A percentile compares a stretch with the other conserved stretches of the same genome.
Evolutionary conservation across 805 yeast species (phyloP).

Genomic region (Candida corydali): DNA sequence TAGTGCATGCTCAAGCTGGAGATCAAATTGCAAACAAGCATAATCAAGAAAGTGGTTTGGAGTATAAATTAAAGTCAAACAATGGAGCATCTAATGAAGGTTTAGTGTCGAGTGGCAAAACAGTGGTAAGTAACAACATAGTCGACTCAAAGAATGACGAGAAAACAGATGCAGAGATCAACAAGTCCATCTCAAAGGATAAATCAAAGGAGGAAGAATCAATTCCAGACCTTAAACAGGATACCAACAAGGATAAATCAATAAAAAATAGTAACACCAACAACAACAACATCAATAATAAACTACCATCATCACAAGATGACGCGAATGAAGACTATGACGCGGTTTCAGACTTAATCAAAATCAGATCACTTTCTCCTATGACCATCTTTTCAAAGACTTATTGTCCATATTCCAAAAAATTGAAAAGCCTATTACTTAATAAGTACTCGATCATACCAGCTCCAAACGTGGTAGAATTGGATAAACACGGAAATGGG

Average conservation of each 20-base stretch:
- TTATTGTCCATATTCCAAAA: constrained; percentile 73
- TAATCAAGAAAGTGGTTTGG: constrained; percentile 1
- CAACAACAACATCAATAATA: no score
- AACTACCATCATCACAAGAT: constrained; percentile 8
- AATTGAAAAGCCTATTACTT: constrained; percentile 61
- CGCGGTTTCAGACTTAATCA: constrained; percentile 41
- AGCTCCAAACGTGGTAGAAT: constrained; percentile 67
- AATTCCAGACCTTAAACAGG: neutral
- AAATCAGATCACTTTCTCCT: constrained; percentile 59
- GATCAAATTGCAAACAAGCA: constrained; percentile 9
- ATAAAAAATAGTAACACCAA: neutral
- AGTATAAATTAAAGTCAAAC: neutral
- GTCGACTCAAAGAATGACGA: constrained; percentile 34
- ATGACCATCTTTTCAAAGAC: constrained; percentile 55
- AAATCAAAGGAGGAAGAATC: constrained; percentile 4
- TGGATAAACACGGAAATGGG: constrained; percentile 79
- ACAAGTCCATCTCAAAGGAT: constrained; percentile 28
- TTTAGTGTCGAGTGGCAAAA: neutral
- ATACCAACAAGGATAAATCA: neutral
- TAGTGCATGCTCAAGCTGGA: constrained; percentile 11
- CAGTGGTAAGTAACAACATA: constrained; percentile 16
- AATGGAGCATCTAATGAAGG: neutral
- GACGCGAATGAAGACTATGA: constrained; percentile 11
- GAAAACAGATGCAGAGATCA: constrained; percentile 36
- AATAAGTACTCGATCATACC: constrained; percentile 71